Percentiles rank a stretch among this genome's conserved stretches.
These are phyloP conservation scores for Petunia hybrid DNA, from an alignment of 305 asterid genomes.

Conservation along the genomic window DNA sequence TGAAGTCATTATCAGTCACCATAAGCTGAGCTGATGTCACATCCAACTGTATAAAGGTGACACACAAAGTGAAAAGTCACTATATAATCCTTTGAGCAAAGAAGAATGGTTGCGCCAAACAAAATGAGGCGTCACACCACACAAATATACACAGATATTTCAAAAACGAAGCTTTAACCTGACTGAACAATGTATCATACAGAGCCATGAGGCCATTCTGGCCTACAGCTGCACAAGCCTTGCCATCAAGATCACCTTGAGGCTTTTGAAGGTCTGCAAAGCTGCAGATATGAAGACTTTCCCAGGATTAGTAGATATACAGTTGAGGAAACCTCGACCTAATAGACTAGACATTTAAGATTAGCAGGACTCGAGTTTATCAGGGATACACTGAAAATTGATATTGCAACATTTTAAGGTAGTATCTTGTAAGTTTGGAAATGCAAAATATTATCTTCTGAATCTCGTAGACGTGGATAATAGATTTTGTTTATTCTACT, in stretches of 20 bases:
- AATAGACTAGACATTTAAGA: neutral
- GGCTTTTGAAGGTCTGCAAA: constrained; percentile 45
- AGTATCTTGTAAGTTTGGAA: neutral
- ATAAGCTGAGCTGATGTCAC: constrained; percentile 94
- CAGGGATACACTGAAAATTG: neutral
- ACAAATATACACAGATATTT: constrained; percentile 24
- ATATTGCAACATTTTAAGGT: constrained; percentile 1
- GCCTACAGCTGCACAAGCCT: constrained; percentile 44
- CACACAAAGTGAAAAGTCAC: constrained; percentile 25
- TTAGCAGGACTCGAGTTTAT: constrained; percentile 6
- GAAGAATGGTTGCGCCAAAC: constrained; percentile 30
- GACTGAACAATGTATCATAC: constrained; percentile 93
- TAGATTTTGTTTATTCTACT: neutral
- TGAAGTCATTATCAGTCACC: constrained; percentile 91
- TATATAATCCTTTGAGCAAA: constrained; percentile 25
- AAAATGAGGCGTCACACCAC: constrained; percentile 32
- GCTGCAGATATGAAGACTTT: constrained; percentile 30
- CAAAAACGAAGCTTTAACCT: constrained; percentile 54
- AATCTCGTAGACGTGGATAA: neutral
- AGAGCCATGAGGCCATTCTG: constrained; percentile 59
- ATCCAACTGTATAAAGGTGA: constrained; percentile 68
- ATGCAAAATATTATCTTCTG: constrained; percentile 11
- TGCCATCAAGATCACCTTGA: constrained; percentile 43
- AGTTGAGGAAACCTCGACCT: constrained; percentile 1
- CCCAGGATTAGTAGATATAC: constrained; percentile 25